Base-by-base conservation (phyloP, 2,329 filamentous ascomycete species). In the Colletotrichum sp. region DNA sequence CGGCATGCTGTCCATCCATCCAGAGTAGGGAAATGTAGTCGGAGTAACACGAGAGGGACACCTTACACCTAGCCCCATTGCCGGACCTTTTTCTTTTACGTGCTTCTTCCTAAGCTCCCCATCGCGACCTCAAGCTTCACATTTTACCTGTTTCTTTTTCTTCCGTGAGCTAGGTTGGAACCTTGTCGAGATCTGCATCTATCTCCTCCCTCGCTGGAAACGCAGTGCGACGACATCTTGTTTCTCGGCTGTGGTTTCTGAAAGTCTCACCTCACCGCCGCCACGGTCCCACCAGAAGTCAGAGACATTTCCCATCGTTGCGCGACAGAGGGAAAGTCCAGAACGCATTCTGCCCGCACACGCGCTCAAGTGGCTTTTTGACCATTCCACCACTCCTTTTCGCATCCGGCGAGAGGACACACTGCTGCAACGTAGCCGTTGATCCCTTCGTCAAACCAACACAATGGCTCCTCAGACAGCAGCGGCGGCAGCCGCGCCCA, bases 401-500 rank as follows among this genome's bases (percentile, higher is more conserved):
- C 32, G 57, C 73, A 68, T 32, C 24, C 57, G 55, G 28, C 39
- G 18, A 68, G 18, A 68, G 44, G 15, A 30, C 16, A 55, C 26
- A n/a, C 63, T 55, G 18, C 7, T 13, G n/a, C 36, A 28, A 18
- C 32, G 32, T 64, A 32, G 39, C 32, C 57, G 32, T 68, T 64
- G 60, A 72, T 28, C 36, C 55, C n/a, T 34, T 30, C 28, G 30
- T n/a, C 32, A 32, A 26, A 16, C 32, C n/a, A 21, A 69, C 44
- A 44, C 44, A 66, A 77, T 77, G 75, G 75, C 75, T 39, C 60
- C 74, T 15, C 57, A 62, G 36, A 67, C 65, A 55, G 75, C 70
- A 30, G 9, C 71, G 15, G 57, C 74, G 57, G n/a, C 26, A 60
- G 30, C 59, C 15, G 57, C 26, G n/a, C 16, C 55, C 70, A 77